phyloP scores from a whole-genome alignment of 768 basidiomycete species.

The Suillus fuscotomentosus region DNA sequence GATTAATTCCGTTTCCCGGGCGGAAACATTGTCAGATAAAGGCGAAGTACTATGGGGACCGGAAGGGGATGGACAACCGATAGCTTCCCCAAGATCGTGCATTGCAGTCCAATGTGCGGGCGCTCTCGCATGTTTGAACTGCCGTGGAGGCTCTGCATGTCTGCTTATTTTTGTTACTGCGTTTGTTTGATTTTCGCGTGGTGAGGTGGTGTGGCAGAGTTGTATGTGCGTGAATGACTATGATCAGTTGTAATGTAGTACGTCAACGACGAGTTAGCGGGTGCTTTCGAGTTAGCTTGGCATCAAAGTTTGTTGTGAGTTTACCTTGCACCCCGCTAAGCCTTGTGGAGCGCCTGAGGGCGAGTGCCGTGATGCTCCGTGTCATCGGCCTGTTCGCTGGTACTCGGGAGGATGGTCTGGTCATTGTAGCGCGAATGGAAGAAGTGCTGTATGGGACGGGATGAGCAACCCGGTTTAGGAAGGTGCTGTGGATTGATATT shows the following conservation, averaged over 20 bases:
- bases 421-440: conserved; percentile 14
- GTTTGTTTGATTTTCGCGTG: neutral
- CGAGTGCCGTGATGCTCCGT: conserved; percentile 21
- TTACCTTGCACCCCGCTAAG: conserved; percentile 9
- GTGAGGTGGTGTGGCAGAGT: neutral
- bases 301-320: conserved; percentile 1
- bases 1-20: conserved; percentile 33
- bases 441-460: neutral
- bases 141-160: too few relatives aligned
- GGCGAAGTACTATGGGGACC: too few relatives aligned
- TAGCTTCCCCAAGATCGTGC: too few relatives aligned
- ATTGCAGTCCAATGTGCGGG: too few relatives aligned
- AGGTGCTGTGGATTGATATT: conserved; percentile 26
- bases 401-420: conserved; percentile 9
- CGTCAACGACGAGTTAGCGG: neutral
- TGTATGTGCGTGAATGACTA: neutral
- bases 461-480: conserved; percentile 25
- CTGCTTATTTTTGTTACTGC: too few relatives aligned
- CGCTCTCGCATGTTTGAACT: neutral
- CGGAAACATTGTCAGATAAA: neutral
- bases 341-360: conserved; percentile 23
- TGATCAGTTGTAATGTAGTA: neutral
- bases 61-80: neutral
- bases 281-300: neutral
- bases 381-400: conserved; percentile 16